Evolutionary conservation across 768 basidiomycete species (phyloP).

Genomic region (Boletus patriciae): DNA sequence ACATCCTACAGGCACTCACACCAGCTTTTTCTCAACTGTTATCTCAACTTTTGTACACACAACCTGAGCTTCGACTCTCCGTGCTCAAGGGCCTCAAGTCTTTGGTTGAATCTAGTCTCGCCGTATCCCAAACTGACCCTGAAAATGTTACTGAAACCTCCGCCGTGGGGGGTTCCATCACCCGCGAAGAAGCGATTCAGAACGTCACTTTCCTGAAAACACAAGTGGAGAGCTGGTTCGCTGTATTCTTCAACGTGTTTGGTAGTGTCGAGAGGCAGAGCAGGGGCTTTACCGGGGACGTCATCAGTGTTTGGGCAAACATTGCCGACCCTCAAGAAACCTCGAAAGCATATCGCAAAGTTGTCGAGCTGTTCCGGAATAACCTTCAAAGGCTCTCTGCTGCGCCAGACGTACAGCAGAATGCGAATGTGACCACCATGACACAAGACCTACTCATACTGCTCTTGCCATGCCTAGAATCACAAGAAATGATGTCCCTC

Average conservation of each 20-base stretch:
- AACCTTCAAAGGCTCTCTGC: slow-evolving; percentile 50
- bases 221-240: slow-evolving; percentile 90
- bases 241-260: slow-evolving; percentile 97
- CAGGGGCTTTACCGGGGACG: slow-evolving; percentile 80
- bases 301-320: slow-evolving; percentile 81
- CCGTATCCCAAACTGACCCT: slow-evolving; percentile 41
- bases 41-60: slow-evolving; percentile 89
- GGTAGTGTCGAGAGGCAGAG: slow-evolving; percentile 74
- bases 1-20: slow-evolving; percentile 58
- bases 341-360: slow-evolving; percentile 76
- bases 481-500: slow-evolving; percentile 57
- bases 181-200: slow-evolving; percentile 56
- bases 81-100: slow-evolving; percentile 80
- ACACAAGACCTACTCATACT: slow-evolving; percentile 85
- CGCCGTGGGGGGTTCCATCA: slow-evolving; percentile 36
- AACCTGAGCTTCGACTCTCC: slow-evolving; percentile 77
- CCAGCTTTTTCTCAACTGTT: slow-evolving; percentile 83
- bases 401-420: slow-evolving; percentile 33
- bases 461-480: slow-evolving; percentile 72
- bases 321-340: slow-evolving; percentile 81
- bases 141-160: slow-evolving; percentile 32
- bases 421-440: slow-evolving; percentile 53
- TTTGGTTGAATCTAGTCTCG: slow-evolving; percentile 78
- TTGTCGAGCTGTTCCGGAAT: slow-evolving; percentile 66
- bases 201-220: slow-evolving; percentile 72